phyloP scores from a whole-genome alignment of 257 asterid genomes.

The Paraleonurus japonicus region DNA sequence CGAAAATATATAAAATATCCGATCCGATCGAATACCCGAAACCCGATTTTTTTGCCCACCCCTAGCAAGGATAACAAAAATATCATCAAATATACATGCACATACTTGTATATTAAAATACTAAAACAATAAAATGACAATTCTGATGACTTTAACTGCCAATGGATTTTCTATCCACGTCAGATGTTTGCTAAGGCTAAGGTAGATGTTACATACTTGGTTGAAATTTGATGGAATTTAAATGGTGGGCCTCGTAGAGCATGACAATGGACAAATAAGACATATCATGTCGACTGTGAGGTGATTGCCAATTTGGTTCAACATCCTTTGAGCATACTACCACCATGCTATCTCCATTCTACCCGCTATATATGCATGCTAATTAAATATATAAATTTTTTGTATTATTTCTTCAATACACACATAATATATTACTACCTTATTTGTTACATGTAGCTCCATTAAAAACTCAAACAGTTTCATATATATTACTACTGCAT shows the following conservation, averaged over 20 bases:
- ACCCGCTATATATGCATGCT: too few species aligned
- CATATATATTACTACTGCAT: too few species aligned
- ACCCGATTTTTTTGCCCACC: too few species aligned
- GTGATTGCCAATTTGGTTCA: neutral
- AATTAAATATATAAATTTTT: too few species aligned
- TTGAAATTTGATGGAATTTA: conserved; percentile 8
- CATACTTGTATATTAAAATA: neutral
- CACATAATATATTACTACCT: too few species aligned
- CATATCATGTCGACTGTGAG: conserved; percentile 8
- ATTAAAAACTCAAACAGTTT: too few species aligned
- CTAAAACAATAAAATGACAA: neutral
- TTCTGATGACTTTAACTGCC: neutral
- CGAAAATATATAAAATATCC: too few species aligned
- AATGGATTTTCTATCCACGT: conserved; percentile 4
- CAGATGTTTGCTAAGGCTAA: conserved; percentile 10
- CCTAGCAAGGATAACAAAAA: neutral
- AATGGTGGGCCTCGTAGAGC: conserved; percentile 11
- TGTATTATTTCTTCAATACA: too few species aligned
- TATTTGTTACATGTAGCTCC: too few species aligned
- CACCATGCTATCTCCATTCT: too few species aligned
- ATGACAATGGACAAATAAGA: conserved; percentile 4
- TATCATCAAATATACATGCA: neutral
- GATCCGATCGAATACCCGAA: too few species aligned
- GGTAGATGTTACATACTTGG: conserved; percentile 6
- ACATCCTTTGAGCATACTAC: neutral